These are phyloP conservation scores for Acephala macrosclerotiorum DNA, from an alignment of 2,329 filamentous ascomycete genomes.

Conservation along the genomic window DNA sequence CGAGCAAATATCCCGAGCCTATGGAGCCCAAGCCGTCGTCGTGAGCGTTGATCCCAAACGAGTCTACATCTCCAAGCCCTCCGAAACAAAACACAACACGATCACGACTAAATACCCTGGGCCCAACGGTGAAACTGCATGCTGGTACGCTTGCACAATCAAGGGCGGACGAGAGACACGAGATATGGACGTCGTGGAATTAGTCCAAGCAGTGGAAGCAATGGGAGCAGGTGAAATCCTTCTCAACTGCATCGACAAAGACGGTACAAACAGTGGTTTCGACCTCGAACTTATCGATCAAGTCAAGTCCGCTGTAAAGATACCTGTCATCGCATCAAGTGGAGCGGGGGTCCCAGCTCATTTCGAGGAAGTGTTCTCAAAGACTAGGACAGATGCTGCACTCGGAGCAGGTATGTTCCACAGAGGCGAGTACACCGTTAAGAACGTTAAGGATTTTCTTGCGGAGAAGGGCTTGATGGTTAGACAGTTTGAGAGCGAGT, in stretches of 20 bases:
- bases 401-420: conserved; percentile 98
- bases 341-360: conserved; percentile 88
- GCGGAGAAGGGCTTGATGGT: conserved; percentile 75
- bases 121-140: conserved; percentile 78
- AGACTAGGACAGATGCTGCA: conserved; percentile 89
- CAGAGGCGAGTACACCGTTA: conserved; percentile 91
- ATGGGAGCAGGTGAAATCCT: conserved; percentile 96
- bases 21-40: conserved; percentile 96
- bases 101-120: conserved; percentile 75
- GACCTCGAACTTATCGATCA: conserved; percentile 90
- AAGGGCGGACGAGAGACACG: conserved; percentile 94
- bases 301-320: conserved; percentile 86
- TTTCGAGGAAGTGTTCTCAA: conserved; percentile 88
- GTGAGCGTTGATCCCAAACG: conserved; percentile 94
- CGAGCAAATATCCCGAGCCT: conserved; percentile 91
- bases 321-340: conserved; percentile 94
- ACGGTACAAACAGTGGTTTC: conserved; percentile 93
- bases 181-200: conserved; percentile 89
- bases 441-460: conserved; percentile 89
- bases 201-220: conserved; percentile 88
- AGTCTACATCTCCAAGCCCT: conserved; percentile 76
- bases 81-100: conserved; percentile 76
- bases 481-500: conserved; percentile 71
- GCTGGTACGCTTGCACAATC: conserved; percentile 98
- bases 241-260: conserved; percentile 96